Evolutionary conservation across 2,329 filamentous ascomycete genomes (phyloP), one percentile per base, ranked within the genome.

Genomic region (Phaeophleospora eucalypticola): DNA sequence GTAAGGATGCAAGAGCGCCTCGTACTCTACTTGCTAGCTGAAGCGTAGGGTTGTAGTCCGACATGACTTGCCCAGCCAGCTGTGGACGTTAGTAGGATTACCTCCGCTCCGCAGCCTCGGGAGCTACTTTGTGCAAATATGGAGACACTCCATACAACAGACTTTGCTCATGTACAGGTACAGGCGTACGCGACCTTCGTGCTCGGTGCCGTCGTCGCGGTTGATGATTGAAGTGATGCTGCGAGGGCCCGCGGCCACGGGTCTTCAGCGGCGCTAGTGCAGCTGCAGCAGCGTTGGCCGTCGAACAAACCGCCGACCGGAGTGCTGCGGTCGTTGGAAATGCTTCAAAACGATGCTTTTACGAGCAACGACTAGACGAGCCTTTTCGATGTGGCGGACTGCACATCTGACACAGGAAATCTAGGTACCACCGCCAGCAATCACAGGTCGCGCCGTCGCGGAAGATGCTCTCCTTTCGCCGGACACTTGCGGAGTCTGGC

Each of bases 381-480:
- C 34, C 46, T 41, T 45, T 49, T 12, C 24, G 24, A 29, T 12
- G 24, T 6, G 7, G 6, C 12, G 24, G 24, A 6, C 50, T 53
- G 53, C 51, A 46, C 50, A 49, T 48, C 52, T 51, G 52, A 51
- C 52, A 53, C 53, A 47, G 45, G 35, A n/a, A n/a, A 49, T 49
- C 43, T 56, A 45, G n/a, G 53, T 53, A 51, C 50, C 16, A 53
- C 53, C 36, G 40, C 43, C 39, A 51, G 48, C 48, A 45, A 50
- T 45, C 40, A 40, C n/a, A n/a, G n/a, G n/a, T n/a, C n/a, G n/a
- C n/a, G n/a, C n/a, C n/a, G n/a, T n/a, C n/a, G n/a, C n/a, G n/a
- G n/a, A n/a, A n/a, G n/a, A n/a, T n/a, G n/a, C n/a, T n/a, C n/a
- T n/a, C n/a, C n/a, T n/a, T n/a, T n/a, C n/a, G n/a, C n/a, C n/a